Base-by-base conservation (phyloP, 2,329 filamentous ascomycete genomes). In the Botrytis fragariae region DNA sequence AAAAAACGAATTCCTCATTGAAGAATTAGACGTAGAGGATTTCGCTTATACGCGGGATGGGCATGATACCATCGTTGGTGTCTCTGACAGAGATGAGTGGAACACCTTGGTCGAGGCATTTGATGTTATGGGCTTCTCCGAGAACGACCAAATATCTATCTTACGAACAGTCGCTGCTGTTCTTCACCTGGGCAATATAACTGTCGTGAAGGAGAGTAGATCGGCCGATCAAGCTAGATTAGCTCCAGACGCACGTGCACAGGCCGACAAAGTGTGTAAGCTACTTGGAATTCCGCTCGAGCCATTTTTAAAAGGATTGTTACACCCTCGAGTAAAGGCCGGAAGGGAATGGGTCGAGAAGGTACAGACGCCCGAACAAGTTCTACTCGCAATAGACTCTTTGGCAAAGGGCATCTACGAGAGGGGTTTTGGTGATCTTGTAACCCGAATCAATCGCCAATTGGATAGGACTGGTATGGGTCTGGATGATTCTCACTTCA, bases 341-440 rank as follows among this genome's bases (percentile, higher is more conserved):
- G 96, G 96, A 32, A 90, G 95, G 70, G 96, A 99, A 84, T 98
- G 95, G 96, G 96, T 99, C 3, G 95, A 98, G 81, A 99, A 98
- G 82, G 95, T 97, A 1, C 96, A 99, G 81, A 98, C 95, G 1
- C 95, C 96, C 0, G 97, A 99, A 77, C 96, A 99, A 81, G 97
- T 98, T 62, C 92, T 93, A 37, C 89, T 98, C 16, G 89, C 93
- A 5, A 89, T 99, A 62, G 94, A 98, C 83, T 95, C 96, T 25
- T 86, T 99, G 25, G 91, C 96, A 12, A 99, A 99, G 83, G 96
- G 96, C 83, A 97, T 99, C 77, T 99, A 99, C 81, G 96, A 99
- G 82, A 93, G 97, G 74, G 92, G 93, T 0, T 99, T 99, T 79
- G 95, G 96, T 42, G 93, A 98, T 77, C 88, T 99, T 5, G 97